Evolutionary conservation across 2,329 filamentous ascomycete species (phyloP).

Genomic region (Aureobasidium subglaciale): DNA sequence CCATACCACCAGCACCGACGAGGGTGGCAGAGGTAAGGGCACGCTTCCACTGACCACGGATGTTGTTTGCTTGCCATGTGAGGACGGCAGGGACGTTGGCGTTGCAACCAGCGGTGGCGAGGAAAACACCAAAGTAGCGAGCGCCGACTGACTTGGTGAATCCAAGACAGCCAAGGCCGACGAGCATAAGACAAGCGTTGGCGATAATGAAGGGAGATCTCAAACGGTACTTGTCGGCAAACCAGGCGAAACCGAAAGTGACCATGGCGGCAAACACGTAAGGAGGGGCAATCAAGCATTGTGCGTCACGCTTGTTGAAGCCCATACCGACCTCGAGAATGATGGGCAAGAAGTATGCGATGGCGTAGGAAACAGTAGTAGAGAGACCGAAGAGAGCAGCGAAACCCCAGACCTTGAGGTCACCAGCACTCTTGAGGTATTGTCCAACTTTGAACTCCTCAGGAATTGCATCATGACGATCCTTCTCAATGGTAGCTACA

Average conservation of each 20-base stretch:
- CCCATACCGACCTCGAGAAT: conserved; percentile 31
- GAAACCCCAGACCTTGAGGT: conserved; percentile 50
- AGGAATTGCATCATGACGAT: conserved; percentile 45
- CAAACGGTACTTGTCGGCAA: conserved; percentile 29
- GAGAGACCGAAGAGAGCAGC: conserved; percentile 51
- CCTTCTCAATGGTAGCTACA: conserved; percentile 45
- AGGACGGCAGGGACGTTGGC: conserved; percentile 67
- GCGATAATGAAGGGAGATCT: conserved; percentile 30
- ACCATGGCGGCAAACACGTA: conserved; percentile 28
- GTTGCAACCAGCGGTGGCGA: conserved; percentile 28
- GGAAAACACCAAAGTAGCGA: conserved; percentile 32
- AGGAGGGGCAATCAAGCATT: conserved; percentile 29
- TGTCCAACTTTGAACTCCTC: conserved; percentile 42
- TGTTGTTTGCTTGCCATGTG: conserved; percentile 81
- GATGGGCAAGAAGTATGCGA: conserved; percentile 32
- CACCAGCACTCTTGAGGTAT: conserved; percentile 41
- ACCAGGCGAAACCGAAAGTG: conserved; percentile 24
- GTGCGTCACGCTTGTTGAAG: conserved; percentile 24
- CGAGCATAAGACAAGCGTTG: conserved; percentile 27
- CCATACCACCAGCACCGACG: conserved; percentile 69
- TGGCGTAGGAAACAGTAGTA: conserved; percentile 46
- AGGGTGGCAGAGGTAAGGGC: conserved; percentile 70
- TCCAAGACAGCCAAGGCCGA: conserved; percentile 29
- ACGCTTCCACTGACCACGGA: conserved; percentile 82
- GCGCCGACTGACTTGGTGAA: conserved; percentile 24